phyloP scores from a whole-genome alignment of 352 stramenopile genomes.

The Globisporangium nagaii region DNA sequence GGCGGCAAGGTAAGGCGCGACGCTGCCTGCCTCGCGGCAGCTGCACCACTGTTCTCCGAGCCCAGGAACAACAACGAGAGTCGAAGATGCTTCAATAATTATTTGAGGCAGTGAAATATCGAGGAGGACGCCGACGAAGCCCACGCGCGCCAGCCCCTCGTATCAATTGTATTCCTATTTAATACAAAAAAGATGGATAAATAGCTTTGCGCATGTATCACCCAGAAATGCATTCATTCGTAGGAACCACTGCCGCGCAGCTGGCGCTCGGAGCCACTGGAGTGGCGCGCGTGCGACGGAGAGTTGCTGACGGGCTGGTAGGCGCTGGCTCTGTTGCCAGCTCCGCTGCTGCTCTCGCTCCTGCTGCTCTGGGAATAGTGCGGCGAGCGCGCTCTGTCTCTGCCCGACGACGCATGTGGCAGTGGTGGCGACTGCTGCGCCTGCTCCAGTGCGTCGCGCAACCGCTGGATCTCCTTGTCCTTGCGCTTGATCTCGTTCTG shows the following conservation, averaged over 20 bases:
- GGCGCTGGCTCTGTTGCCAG: too few species aligned
- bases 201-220: constrained; percentile 5
- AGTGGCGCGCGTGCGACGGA: not conserved
- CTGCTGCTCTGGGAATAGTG: not conserved
- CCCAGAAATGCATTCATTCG: not conserved
- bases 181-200: constrained; percentile 10
- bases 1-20: too few species aligned
- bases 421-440: not conserved
- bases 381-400: not conserved
- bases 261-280: constrained; percentile 2
- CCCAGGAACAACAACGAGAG: constrained; percentile 10
- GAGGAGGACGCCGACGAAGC: not conserved
- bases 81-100: constrained; percentile 17
- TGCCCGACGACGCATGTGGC: not conserved
- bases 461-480: constrained; percentile 66
- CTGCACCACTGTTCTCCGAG: not conserved
- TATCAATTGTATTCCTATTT: constrained; percentile 32
- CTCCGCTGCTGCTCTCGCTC: not conserved
- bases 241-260: not conserved
- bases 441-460: constrained; percentile 41
- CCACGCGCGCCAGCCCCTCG: not conserved
- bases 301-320: too few species aligned
- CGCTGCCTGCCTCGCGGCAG: not conserved
- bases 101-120: constrained; percentile 11
- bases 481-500: constrained; percentile 76